Percentiles rank a stretch among this genome's conserved stretches.
These are phyloP conservation scores for Podospora appendiculata DNA, from an alignment of 495 filamentous ascomycete species.

Conservation along the genomic window DNA sequence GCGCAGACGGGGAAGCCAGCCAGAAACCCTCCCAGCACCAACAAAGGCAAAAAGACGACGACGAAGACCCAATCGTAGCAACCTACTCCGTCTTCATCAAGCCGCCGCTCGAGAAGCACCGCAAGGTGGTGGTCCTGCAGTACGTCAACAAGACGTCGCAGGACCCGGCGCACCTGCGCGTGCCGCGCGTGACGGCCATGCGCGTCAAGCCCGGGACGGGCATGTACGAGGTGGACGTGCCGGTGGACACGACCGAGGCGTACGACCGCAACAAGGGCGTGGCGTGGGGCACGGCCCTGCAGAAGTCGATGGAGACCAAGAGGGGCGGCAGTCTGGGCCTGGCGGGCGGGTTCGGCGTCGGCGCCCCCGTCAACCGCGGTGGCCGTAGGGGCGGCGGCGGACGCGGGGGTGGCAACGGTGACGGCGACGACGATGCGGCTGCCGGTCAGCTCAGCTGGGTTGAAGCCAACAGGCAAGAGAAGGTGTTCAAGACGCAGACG, in stretches of 20 bases:
- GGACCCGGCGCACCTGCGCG: slow-evolving; percentile 19
- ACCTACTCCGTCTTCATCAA: slow-evolving; percentile 42
- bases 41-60: slow-evolving; percentile 9
- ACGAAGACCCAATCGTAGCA: slow-evolving; percentile 39
- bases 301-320: slow-evolving; percentile 34
- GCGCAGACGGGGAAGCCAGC: no score
- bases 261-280: slow-evolving; percentile 43
- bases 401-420: slow-evolving; percentile 12
- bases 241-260: slow-evolving; percentile 26
- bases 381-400: slow-evolving; percentile 3
- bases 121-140: slow-evolving; percentile 37
- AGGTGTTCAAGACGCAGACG: slow-evolving; percentile 36
- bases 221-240: slow-evolving; percentile 43
- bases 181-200: slow-evolving; percentile 26
- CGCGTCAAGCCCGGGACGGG: slow-evolving; percentile 37
- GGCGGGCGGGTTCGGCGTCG: slow-evolving; percentile 39
- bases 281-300: slow-evolving; percentile 33
- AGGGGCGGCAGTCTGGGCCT: slow-evolving; percentile 39
- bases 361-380: slow-evolving; percentile 12
- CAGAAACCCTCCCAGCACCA: no score
- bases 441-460: slow-evolving; percentile 29
- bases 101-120: slow-evolving; percentile 29
- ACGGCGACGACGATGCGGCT: slow-evolving; percentile 11
- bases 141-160: slow-evolving; percentile 31
- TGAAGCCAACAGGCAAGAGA: slow-evolving; percentile 37